Percentiles rank a stretch among this genome's conserved stretches.
Conservation (phyloP, 352 stramenopile species). For the Phytophthora multivora region DNA sequence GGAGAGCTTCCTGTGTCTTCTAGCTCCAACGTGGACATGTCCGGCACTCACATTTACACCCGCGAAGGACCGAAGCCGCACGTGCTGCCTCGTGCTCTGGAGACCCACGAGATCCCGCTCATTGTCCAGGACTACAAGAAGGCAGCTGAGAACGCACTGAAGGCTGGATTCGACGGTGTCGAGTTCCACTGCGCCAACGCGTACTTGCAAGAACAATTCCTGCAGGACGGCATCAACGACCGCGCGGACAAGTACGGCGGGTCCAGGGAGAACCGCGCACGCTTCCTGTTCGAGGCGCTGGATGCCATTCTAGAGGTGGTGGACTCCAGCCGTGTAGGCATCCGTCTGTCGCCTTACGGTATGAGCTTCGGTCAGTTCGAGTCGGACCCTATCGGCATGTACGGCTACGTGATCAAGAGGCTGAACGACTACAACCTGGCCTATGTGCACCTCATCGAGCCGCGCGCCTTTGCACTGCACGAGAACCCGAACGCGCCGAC, state of each 20-base stretch:
- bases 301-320: slow-evolving; percentile 50
- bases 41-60: slow-evolving; percentile 26
- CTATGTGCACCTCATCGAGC: slow-evolving; percentile 59
- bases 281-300: slow-evolving; percentile 54
- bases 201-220: slow-evolving; percentile 91
- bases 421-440: slow-evolving; percentile 50
- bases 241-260: slow-evolving; percentile 87
- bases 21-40: slow-evolving; percentile 40
- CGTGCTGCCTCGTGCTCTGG: slow-evolving; percentile 63
- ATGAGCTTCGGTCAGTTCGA: slow-evolving; percentile 45
- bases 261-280: slow-evolving; percentile 36
- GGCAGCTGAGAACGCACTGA: slow-evolving; percentile 70
- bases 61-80: slow-evolving; percentile 40
- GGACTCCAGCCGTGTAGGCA: slow-evolving; percentile 41
- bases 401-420: slow-evolving; percentile 38
- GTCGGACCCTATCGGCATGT: slow-evolving; percentile 43
- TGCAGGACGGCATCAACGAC: slow-evolving; percentile 75
- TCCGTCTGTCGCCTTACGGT: slow-evolving; percentile 38
- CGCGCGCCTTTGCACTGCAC: slow-evolving; percentile 36
- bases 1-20: slow-evolving; percentile 54
- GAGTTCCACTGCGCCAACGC: slow-evolving; percentile 91
- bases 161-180: slow-evolving; percentile 46
- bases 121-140: slow-evolving; percentile 75
- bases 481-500: slow-evolving; percentile 35
- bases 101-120: slow-evolving; percentile 68